A percentile compares a stretch with the other conserved stretches of the same genome.
phyloP scores from a whole-genome alignment of 225 moss, liverwort and hornwort species.

The Physcomitrium patens region DNA sequence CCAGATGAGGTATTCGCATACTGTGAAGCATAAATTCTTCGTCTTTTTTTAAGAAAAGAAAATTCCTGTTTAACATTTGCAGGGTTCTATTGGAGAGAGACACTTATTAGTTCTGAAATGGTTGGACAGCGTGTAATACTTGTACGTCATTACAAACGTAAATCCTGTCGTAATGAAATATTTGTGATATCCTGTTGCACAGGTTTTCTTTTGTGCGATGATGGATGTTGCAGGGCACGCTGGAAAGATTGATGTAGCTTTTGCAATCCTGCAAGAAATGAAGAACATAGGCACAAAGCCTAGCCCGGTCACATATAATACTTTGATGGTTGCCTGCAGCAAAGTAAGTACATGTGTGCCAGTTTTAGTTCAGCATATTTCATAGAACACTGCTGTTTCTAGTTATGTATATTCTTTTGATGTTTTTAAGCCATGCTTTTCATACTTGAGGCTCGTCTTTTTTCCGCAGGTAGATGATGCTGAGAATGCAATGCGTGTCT shows the following conservation, averaged over 20 bases:
- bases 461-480: slow-evolving; percentile 65
- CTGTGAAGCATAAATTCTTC: slow-evolving; percentile 12
- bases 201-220: slow-evolving; percentile 83
- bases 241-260: slow-evolving; percentile 62
- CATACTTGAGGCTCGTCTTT: background rate
- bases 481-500: slow-evolving; percentile 64
- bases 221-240: slow-evolving; percentile 79
- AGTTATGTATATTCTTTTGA: background rate
- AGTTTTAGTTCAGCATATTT: slow-evolving; percentile 8
- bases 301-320: slow-evolving; percentile 56
- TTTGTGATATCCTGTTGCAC: slow-evolving; percentile 21
- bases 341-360: slow-evolving; percentile 51
- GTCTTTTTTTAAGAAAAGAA: background rate
- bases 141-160: background rate
- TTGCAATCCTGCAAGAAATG: slow-evolving; percentile 67
- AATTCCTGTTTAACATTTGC: background rate
- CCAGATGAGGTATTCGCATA: slow-evolving; percentile 66
- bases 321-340: slow-evolving; percentile 85
- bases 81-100: background rate
- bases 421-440: background rate
- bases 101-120: background rate
- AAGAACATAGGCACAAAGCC: slow-evolving; percentile 54
- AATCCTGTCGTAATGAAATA: background rate
- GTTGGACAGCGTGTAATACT: background rate
- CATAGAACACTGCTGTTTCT: background rate